These are phyloP conservation scores for Claviceps lovelessii DNA, from an alignment of 2,329 filamentous ascomycete genomes.

Conservation along the genomic window DNA sequence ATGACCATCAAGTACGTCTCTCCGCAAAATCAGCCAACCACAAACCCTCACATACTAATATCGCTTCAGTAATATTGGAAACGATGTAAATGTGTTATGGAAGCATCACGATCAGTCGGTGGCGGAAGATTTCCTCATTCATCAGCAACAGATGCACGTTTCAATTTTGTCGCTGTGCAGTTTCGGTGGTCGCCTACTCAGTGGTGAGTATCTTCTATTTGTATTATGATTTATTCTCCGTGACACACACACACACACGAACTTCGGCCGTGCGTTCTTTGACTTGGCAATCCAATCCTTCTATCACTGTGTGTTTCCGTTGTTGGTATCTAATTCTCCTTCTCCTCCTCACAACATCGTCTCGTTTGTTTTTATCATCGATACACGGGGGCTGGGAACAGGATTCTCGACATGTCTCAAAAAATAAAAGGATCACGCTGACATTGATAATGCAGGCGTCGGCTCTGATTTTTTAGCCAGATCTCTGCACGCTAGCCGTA, in stretches of 20 bases:
- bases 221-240: too few species aligned
- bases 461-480: conserved; percentile 86
- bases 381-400: too few species aligned
- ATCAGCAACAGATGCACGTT: conserved; percentile 79
- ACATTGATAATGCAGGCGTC: conserved; percentile 40
- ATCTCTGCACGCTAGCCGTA: conserved; percentile 61
- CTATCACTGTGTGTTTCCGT: not conserved
- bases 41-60: not conserved
- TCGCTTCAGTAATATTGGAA: conserved; percentile 70
- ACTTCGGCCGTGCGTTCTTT: too few species aligned
- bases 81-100: conserved; percentile 80
- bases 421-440: not conserved
- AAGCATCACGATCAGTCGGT: conserved; percentile 64
- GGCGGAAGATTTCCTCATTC: conserved; percentile 58
- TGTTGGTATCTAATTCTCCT: too few species aligned
- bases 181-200: conserved; percentile 66
- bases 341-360: too few species aligned
- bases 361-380: too few species aligned
- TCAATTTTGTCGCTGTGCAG: conserved; percentile 84
- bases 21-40: not conserved
- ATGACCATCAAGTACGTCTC: conserved; percentile 93
- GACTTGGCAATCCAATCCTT: not conserved
- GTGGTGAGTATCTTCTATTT: conserved; percentile 36
- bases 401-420: too few species aligned
- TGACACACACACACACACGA: too few species aligned